Evolutionary conservation across 495 filamentous ascomycete genomes (phyloP).

Genomic region (Trichocladium uniseriatum): DNA sequence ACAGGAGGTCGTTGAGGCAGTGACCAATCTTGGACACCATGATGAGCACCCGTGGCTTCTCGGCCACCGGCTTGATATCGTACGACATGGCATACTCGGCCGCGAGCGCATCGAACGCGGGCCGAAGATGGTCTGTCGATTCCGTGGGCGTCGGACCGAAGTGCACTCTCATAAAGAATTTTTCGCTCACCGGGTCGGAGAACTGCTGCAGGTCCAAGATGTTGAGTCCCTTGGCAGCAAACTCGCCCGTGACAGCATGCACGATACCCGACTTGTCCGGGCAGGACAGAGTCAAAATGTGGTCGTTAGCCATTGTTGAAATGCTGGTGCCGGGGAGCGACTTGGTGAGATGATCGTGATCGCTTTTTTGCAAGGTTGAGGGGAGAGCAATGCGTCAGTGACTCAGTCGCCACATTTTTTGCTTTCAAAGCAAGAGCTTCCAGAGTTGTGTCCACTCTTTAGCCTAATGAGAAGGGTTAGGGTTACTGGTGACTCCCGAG

Average conservation of each 20-base stretch:
- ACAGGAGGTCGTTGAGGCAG: slow-evolving; percentile 72
- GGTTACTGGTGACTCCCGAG: not conserved
- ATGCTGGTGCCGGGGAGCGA: slow-evolving; percentile 2
- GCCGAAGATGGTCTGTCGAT: slow-evolving; percentile 35
- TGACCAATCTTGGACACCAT: slow-evolving; percentile 78
- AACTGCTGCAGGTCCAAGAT: slow-evolving; percentile 69
- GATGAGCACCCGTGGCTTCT: slow-evolving; percentile 62
- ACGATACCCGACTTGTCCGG: slow-evolving; percentile 69
- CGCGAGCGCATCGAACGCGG: slow-evolving; percentile 48
- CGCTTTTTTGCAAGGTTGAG: too few species aligned
- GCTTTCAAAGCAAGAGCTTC: not conserved
- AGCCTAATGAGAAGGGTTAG: not conserved
- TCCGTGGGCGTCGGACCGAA: slow-evolving; percentile 44
- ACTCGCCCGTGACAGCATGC: slow-evolving; percentile 62
- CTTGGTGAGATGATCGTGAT: not conserved
- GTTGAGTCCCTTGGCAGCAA: slow-evolving; percentile 56
- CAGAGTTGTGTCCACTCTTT: not conserved
- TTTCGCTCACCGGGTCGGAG: slow-evolving; percentile 53
- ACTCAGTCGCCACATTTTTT: not conserved
- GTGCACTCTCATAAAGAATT: slow-evolving; percentile 73
- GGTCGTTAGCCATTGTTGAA: slow-evolving; percentile 39
- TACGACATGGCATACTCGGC: slow-evolving; percentile 51
- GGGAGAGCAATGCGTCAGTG: slow-evolving; percentile 1
- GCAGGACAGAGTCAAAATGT: slow-evolving; percentile 66
- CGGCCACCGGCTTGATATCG: slow-evolving; percentile 48